Evolutionary conservation across 1,284 basidiomycete genomes (phyloP).

Genomic region (Ustilago hordei): DNA sequence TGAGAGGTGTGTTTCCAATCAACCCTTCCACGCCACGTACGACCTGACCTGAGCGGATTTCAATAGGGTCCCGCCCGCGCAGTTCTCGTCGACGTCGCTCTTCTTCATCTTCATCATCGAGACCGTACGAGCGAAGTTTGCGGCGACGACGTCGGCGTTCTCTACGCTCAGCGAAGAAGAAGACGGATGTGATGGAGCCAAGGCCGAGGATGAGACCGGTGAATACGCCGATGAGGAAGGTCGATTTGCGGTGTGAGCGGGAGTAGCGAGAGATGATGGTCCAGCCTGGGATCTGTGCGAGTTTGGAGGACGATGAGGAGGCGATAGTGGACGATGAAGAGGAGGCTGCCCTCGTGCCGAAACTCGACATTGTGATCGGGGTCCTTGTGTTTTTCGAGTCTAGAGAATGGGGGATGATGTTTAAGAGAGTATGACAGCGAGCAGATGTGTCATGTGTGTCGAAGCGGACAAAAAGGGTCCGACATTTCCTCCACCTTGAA

Average conservation of each 20-base stretch:
- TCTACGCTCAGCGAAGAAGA: slow-evolving; percentile 52
- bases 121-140: slow-evolving; percentile 32
- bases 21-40: slow-evolving; percentile 60
- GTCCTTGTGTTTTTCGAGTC: not conserved
- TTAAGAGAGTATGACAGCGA: not conserved
- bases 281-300: slow-evolving; percentile 47
- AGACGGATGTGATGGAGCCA: slow-evolving; percentile 57
- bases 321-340: slow-evolving; percentile 17
- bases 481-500: not conserved
- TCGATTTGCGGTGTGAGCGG: slow-evolving; percentile 46
- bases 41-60: slow-evolving; percentile 53
- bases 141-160: slow-evolving; percentile 40
- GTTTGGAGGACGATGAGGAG: slow-evolving; percentile 25
- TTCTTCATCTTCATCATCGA: slow-evolving; percentile 47
- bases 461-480: not conserved
- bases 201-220: slow-evolving; percentile 61
- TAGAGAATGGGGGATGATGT: not conserved
- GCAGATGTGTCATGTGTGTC: not conserved
- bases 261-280: slow-evolving; percentile 36
- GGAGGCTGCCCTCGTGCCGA: slow-evolving; percentile 8
- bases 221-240: slow-evolving; percentile 60
- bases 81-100: slow-evolving; percentile 35
- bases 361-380: slow-evolving; percentile 17
- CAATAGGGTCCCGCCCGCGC: slow-evolving; percentile 36
- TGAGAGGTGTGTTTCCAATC: slow-evolving; percentile 85